Conservation (phyloP, 352 stramenopile genomes). For the Phytophthora pseudosyringae region DNA sequence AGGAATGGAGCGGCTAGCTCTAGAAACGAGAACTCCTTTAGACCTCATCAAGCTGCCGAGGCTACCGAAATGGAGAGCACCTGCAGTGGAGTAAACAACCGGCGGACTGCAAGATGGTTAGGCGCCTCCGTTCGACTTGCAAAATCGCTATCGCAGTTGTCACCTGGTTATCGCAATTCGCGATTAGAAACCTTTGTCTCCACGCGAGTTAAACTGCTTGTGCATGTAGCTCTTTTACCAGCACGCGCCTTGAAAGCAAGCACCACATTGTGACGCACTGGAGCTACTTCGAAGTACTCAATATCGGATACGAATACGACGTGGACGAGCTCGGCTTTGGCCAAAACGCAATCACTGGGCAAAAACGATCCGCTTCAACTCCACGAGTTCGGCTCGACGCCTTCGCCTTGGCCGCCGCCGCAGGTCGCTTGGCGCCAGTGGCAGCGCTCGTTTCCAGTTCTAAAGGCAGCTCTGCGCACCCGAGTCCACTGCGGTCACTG, state of each 20-base stretch:
- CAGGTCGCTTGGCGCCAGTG: background rate
- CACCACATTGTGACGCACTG: background rate
- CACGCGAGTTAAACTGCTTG: background rate
- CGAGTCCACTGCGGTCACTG: background rate
- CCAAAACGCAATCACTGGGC: background rate
- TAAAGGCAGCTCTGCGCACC: background rate
- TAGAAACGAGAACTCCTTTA: too few species aligned
- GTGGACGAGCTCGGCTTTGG: background rate
- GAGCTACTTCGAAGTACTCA: too few species aligned
- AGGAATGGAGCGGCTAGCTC: too few species aligned
- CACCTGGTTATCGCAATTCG: background rate
- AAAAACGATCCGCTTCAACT: background rate
- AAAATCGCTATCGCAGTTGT: background rate
- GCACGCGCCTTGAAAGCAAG: background rate
- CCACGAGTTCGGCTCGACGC: too few species aligned
- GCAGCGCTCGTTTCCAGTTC: background rate
- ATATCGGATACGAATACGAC: too few species aligned
- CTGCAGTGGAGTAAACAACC: constrained; percentile 5
- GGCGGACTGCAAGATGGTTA: constrained; percentile 1
- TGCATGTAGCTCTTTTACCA: too few species aligned
- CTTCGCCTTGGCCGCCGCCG: too few species aligned
- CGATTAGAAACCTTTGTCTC: constrained; percentile 3
- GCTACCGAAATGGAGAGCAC: too few species aligned
- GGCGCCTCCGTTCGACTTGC: constrained; percentile 10
- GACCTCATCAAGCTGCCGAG: too few species aligned